Conservation (phyloP, 768 basidiomycete species). For the Kwoniella sp. region DNA sequence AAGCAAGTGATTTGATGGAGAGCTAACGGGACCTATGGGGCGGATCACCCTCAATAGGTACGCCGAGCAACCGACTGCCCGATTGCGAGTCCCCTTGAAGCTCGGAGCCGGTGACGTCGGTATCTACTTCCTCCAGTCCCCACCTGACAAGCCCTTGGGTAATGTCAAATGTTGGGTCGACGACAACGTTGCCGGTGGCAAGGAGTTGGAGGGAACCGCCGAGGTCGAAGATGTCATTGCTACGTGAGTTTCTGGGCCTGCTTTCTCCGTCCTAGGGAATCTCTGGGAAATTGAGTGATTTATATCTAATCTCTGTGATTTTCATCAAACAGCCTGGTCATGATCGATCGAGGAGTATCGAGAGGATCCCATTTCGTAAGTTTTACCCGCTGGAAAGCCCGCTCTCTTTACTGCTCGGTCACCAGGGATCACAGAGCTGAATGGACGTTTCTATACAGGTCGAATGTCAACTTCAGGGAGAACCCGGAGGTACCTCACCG, state of each 20-base stretch:
- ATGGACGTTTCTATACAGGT: slow-evolving; percentile 52
- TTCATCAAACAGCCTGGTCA: slow-evolving; percentile 70
- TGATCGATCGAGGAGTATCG: slow-evolving; percentile 85
- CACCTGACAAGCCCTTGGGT: slow-evolving; percentile 62
- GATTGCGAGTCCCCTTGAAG: slow-evolving; percentile 78
- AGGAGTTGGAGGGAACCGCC: slow-evolving; percentile 74
- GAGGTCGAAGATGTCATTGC: slow-evolving; percentile 67
- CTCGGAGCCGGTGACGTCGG: slow-evolving; percentile 89
- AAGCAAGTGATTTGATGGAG: background rate
- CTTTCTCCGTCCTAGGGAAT: background rate
- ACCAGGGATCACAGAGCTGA: no score
- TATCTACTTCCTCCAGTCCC: slow-evolving; percentile 83
- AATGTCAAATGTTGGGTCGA: slow-evolving; percentile 95
- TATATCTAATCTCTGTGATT: background rate
- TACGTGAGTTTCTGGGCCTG: slow-evolving; percentile 64
- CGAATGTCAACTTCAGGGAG: slow-evolving; percentile 84
- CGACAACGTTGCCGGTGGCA: slow-evolving; percentile 81
- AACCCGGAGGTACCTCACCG: slow-evolving; percentile 77
- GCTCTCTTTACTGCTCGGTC: no score
- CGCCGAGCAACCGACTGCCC: slow-evolving; percentile 79
- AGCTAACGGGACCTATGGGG: background rate
- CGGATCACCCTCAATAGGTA: slow-evolving; percentile 55
- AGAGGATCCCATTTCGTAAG: slow-evolving; percentile 79
- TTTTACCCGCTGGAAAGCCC: background rate
- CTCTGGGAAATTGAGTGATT: slow-evolving; percentile 1